Evolutionary conservation across 805 yeast genomes (phyloP).

Genomic region (Limtongia smithiae): DNA sequence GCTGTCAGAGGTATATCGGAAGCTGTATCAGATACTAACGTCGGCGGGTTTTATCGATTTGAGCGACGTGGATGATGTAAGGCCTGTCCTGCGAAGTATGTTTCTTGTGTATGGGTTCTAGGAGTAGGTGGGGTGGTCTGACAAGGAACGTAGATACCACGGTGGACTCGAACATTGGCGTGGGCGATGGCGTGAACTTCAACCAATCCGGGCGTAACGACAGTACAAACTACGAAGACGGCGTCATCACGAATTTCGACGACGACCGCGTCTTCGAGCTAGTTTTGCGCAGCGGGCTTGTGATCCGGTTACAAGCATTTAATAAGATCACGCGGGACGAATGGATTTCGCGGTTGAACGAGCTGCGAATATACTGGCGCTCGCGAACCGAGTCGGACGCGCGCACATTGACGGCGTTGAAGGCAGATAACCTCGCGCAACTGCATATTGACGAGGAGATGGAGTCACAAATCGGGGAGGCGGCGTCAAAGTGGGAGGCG

Average conservation of each 20-base stretch:
- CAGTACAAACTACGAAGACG: constrained; percentile 19
- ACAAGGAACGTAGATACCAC: constrained; percentile 1
- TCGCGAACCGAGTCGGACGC: constrained; percentile 44
- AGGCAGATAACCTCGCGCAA: constrained; percentile 45
- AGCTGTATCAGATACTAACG: constrained; percentile 51
- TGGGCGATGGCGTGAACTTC: constrained; percentile 21
- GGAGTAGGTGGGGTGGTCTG: neutral
- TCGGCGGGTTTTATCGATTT: constrained; percentile 65
- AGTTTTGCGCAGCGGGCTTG: constrained; percentile 45
- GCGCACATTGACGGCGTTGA: constrained; percentile 38
- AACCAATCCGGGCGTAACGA: constrained; percentile 21
- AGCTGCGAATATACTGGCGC: constrained; percentile 58
- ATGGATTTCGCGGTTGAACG: constrained; percentile 59
- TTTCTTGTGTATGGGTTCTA: neutral
- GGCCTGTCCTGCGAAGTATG: constrained; percentile 30
- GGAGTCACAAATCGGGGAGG: constrained; percentile 52
- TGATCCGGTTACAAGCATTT: constrained; percentile 55
- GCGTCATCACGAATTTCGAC: constrained; percentile 17
- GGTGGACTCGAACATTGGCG: constrained; percentile 18
- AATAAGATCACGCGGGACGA: constrained; percentile 47
- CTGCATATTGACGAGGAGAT: constrained; percentile 53
- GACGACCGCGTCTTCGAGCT: constrained; percentile 54
- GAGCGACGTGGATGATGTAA: constrained; percentile 29
- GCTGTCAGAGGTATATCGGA: constrained; percentile 60
- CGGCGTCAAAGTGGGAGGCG: constrained; percentile 52